Evolutionary conservation across 495 filamentous ascomycete species (phyloP), one percentile per base, ranked within the genome.

Genomic region (Penicillium subrubescens): DNA sequence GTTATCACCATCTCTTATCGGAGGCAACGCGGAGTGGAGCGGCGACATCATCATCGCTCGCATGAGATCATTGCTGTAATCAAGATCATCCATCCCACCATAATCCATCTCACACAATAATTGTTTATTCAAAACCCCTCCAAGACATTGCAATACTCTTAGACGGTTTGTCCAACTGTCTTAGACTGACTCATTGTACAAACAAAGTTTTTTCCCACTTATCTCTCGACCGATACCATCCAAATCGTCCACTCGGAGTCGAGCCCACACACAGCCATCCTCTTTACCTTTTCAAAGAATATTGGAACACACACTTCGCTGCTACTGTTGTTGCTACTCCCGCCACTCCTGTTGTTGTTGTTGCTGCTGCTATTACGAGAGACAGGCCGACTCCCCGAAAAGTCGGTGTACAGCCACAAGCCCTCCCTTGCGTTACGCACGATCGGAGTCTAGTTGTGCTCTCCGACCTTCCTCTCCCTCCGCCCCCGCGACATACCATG

Each of bases 31-130:
- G 15, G 43, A 70, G 73, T 74, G 73, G 71, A 75, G 69, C 69
- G 71, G 71, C 71, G 71, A 74, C 73, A 74, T 74, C 73, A 75
- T 75, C 71, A 74, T 72, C 65, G 62, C 23, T 64, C 43, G 33
- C 54, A 68, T 64, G 62, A 62, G 67, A 61, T 70, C 63, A 70
- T 72, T 64, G 43, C 57, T 55, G 33, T 35, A 54, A 56, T 56
- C 31, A 37, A 60, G 63, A 59, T 66, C 64, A 46, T 75, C 63
- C 65, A 59, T 62, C 64, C 62, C 51, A 61, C 39, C 63, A 66
- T 54, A 48, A 57, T 25, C 48, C 56, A 43, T 50, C 12, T 15
- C 51, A 51, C 59, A 46, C 21, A 35, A 46, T 23, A 48, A 8
- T 25, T 25, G 21, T 48, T 25, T 21, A n/a, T 65, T 55, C 33